Conservation (phyloP, 2,329 filamentous ascomycete species). For the Balansia obtecta region DNA sequence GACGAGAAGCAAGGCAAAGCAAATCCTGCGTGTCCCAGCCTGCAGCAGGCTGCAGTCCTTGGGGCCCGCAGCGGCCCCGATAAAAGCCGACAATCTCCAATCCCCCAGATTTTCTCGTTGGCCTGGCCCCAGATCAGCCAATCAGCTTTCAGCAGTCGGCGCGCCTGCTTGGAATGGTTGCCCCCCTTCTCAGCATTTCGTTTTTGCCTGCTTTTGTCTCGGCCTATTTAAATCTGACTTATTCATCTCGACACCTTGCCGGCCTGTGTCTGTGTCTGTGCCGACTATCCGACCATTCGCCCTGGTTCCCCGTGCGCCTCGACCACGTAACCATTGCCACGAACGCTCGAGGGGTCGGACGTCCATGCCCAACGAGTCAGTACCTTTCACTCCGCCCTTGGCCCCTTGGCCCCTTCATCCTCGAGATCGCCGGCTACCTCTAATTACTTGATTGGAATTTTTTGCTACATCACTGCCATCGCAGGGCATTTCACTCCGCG, state of each 20-base stretch:
- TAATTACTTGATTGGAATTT: background rate
- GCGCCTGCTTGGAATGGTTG: background rate
- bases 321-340: background rate
- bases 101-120: background rate
- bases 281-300: background rate
- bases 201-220: no score
- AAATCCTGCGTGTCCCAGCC: no score
- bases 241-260: background rate
- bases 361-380: background rate
- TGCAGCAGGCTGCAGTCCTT: background rate
- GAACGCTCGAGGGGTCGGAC: background rate
- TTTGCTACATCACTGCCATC: no score
- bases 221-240: background rate
- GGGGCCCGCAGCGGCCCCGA: background rate
- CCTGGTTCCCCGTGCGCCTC: background rate
- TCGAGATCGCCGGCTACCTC: background rate
- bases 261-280: background rate
- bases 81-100: background rate
- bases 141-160: background rate
- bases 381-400: background rate
- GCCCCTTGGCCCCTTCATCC: background rate
- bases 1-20: no score
- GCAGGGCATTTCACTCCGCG: no score
- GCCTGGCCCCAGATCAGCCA: background rate
- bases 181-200: no score